A percentile compares a stretch with the other conserved stretches of the same genome.
phyloP scores from a whole-genome alignment of 495 filamentous ascomycete genomes.

The Neurospora intermedia region DNA sequence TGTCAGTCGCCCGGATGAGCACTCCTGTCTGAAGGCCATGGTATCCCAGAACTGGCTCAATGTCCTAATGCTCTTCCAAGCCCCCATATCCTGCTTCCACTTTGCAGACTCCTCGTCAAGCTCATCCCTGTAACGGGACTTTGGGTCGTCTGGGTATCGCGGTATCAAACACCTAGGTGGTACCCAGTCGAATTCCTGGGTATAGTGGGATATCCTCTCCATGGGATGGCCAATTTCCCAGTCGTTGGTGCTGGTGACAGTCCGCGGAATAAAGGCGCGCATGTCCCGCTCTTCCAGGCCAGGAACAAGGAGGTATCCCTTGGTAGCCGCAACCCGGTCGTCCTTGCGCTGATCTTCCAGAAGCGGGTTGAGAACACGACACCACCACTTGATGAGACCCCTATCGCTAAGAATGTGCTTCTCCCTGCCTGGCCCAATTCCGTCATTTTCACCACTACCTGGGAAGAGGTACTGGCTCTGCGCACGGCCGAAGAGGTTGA shows the following conservation, averaged over 20 bases:
- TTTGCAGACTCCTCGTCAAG: constrained; percentile 57
- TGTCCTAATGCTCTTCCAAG: constrained; percentile 73
- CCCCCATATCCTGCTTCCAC: constrained; percentile 38
- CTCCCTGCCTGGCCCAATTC: constrained; percentile 5
- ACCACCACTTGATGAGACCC: constrained; percentile 92
- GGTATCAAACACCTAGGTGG: constrained; percentile 84
- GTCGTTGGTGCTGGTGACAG: constrained; percentile 29
- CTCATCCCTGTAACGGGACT: constrained; percentile 81
- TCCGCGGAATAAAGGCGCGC: constrained; percentile 43
- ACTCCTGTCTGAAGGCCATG: constrained; percentile 96
- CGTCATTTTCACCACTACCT: constrained; percentile 69
- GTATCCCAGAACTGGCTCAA: constrained; percentile 96
- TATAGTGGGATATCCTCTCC: constrained; percentile 52
- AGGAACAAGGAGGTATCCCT: constrained; percentile 78
- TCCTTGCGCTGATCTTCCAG: constrained; percentile 31
- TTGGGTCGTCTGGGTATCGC: constrained; percentile 90
- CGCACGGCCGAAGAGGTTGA: constrained; percentile 86
- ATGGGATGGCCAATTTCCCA: constrained; percentile 48
- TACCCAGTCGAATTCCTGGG: constrained; percentile 45
- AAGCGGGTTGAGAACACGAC: constrained; percentile 69
- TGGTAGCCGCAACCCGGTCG: constrained; percentile 27
- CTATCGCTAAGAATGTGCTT: constrained; percentile 95
- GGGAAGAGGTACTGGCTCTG: constrained; percentile 95
- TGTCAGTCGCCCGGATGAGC: constrained; percentile 77
- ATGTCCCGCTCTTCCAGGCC: constrained; percentile 73